A percentile compares a stretch with the other conserved stretches of the same genome.
These are phyloP conservation scores for Pelargonium cotyledonis DNA, from an alignment of 441 rosid genomes.

Conservation along the genomic window DNA sequence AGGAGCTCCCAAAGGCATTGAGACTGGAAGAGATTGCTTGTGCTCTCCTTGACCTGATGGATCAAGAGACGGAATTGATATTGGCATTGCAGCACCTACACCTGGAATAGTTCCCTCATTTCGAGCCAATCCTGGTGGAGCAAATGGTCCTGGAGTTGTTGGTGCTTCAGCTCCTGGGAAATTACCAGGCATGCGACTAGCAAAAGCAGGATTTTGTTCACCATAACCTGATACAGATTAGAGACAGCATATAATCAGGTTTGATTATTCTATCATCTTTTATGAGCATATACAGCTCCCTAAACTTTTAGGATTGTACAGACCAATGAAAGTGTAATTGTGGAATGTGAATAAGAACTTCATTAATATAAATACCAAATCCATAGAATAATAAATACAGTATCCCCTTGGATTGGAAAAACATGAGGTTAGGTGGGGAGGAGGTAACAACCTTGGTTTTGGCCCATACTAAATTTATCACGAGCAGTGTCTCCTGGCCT, in stretches of 20 bases:
- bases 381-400: not conserved
- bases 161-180: conserved; percentile 65
- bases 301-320: not conserved
- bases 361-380: not conserved
- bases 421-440: not conserved
- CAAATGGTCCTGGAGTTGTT: conserved; percentile 71
- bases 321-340: not conserved
- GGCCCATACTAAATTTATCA: conserved; percentile 65
- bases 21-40: conserved; percentile 54
- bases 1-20: conserved; percentile 72
- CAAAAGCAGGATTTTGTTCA: conserved; percentile 64
- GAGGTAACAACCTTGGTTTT: conserved; percentile 57
- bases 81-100: conserved; percentile 79
- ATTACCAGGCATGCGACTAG: conserved; percentile 70
- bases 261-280: not conserved
- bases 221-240: conserved; percentile 55
- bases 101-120: conserved; percentile 97
- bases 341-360: not conserved
- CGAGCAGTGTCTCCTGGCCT: conserved; percentile 92
- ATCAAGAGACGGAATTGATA: conserved; percentile 61
- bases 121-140: conserved; percentile 67
- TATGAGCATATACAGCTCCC: not conserved
- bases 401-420: not conserved
- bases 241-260: not conserved
- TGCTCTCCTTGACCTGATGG: conserved; percentile 74